Base-by-base conservation (phyloP, 2,329 filamentous ascomycete genomes). In the Colletotrichum cordylinicola region DNA sequence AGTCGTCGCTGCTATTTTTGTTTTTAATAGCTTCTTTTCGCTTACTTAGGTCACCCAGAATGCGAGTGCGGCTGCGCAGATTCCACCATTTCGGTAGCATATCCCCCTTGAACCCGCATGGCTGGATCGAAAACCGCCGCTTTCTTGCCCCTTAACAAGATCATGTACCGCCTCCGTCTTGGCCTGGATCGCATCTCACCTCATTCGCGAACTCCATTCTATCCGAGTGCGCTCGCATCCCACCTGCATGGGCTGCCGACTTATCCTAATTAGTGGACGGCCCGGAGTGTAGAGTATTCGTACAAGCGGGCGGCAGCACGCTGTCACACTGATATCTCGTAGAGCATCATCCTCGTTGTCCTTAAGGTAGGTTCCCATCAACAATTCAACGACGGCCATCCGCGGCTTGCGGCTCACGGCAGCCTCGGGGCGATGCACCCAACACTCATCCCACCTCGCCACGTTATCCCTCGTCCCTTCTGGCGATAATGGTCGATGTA, bases 391-490 rank as follows among this genome's bases (percentile, higher is more conserved):
- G 21, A 48, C 33, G n/a, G 33, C 13, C 66, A 58, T 60, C 43
- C 33, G 35, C 55, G 21, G 52, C 43, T 37, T 24, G 35, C 55
- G 21, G 52, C 43, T 37, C 33, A 67, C 62, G 64, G 73, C 69
- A 72, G 73, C 35, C 37, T 43, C 31, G 72, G 61, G 31, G 55
- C 52, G 24, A 33, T n/a, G 31, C 29, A 16, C 31, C 35, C 65
- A 55, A 48, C 33, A 35, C 62, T 52, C 73, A 64, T 76, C 74
- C 58, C 64, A 64, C 43, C 62, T 74, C 31, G 48, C 70, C 62
- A 67, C 61, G 33, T 35, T 67, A 48, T 72, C 56, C 55, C 24
- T 58, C 31, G n/a, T 72, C 56, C 39, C 24, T 39, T 15, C 52
- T 68, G 33, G 10, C 33, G 18, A 37, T 60, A n/a, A 43, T 33